Conservation (phyloP, 2,329 filamentous ascomycete species). For the Ceratocystis eucalypticola region DNA sequence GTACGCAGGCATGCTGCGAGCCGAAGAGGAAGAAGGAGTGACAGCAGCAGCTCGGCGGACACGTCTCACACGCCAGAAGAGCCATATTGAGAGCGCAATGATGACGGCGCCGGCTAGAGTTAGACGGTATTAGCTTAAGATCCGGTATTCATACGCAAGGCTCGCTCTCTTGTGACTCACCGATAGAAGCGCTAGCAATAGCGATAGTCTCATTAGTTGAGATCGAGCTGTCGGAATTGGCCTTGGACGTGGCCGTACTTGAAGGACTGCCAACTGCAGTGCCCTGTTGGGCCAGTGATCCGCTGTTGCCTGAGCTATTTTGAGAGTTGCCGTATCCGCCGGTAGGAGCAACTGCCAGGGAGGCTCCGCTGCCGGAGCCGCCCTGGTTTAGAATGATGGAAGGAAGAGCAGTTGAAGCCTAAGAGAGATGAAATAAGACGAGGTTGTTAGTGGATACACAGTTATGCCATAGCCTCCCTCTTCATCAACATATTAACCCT, state of each 20-base stretch:
- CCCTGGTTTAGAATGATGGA: not conserved
- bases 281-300: not conserved
- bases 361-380: not conserved
- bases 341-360: not conserved
- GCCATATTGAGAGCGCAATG: slow-evolving; percentile 10
- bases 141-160: not conserved
- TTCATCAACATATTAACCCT: not conserved
- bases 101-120: slow-evolving; percentile 11
- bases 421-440: not conserved
- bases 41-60: not conserved
- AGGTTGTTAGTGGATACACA: slow-evolving; percentile 1
- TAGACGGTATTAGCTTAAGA: not conserved
- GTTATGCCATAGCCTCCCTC: not conserved
- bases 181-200: slow-evolving; percentile 17
- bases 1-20: not conserved
- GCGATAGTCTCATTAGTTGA: slow-evolving; percentile 15
- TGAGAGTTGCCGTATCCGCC: not conserved
- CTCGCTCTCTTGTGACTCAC: not conserved
- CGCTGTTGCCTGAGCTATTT: not conserved
- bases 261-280: not conserved
- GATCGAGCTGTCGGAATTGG: slow-evolving; percentile 3
- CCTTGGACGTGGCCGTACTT: not conserved
- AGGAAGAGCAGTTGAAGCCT: not conserved
- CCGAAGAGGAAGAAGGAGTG: not conserved
- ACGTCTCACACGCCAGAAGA: slow-evolving; percentile 15